These are phyloP conservation scores for Delonix regia DNA, from an alignment of 306 rosid genomes.

Conservation along the genomic window DNA sequence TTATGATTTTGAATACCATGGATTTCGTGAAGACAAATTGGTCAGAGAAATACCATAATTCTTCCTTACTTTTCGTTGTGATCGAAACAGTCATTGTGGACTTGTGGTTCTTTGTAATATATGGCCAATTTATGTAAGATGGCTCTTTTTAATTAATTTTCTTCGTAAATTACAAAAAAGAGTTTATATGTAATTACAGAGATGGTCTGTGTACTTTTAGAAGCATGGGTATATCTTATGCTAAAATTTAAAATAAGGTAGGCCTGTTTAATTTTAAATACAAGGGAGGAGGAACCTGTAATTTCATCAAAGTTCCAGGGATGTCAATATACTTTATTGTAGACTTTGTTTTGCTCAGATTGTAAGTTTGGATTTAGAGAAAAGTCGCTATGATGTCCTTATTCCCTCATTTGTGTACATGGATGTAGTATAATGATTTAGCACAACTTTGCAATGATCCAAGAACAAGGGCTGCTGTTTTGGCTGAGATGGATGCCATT, in stretches of 20 bases:
- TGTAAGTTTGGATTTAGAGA: slow-evolving; percentile 7
- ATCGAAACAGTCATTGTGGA: too few species aligned
- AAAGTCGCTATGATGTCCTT: slow-evolving; percentile 9
- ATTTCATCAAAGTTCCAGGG: slow-evolving; percentile 15
- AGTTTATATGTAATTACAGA: not conserved
- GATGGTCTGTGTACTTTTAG: not conserved
- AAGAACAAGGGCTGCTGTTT: slow-evolving; percentile 72
- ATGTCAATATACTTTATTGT: slow-evolving; percentile 21
- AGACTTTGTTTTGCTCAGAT: slow-evolving; percentile 19
- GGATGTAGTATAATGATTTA: slow-evolving; percentile 64
- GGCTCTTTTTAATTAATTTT: not conserved
- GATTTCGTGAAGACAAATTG: slow-evolving; percentile 19
- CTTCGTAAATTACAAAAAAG: not conserved
- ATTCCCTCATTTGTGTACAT: slow-evolving; percentile 29
- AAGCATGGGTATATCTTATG: not conserved
- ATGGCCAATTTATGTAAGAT: not conserved
- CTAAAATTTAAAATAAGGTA: not conserved
- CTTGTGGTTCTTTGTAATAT: not conserved
- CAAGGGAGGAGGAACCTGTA: slow-evolving; percentile 10
- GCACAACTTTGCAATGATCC: slow-evolving; percentile 86
- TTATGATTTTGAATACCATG: not conserved
- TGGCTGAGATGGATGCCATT: slow-evolving; percentile 86
- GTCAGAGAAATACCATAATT: not conserved
- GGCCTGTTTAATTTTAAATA: not conserved
- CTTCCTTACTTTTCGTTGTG: too few species aligned